Evolutionary conservation across 768 basidiomycete species (phyloP), one percentile per base, ranked within the genome.

Genomic region (Serendipita vermifera): DNA sequence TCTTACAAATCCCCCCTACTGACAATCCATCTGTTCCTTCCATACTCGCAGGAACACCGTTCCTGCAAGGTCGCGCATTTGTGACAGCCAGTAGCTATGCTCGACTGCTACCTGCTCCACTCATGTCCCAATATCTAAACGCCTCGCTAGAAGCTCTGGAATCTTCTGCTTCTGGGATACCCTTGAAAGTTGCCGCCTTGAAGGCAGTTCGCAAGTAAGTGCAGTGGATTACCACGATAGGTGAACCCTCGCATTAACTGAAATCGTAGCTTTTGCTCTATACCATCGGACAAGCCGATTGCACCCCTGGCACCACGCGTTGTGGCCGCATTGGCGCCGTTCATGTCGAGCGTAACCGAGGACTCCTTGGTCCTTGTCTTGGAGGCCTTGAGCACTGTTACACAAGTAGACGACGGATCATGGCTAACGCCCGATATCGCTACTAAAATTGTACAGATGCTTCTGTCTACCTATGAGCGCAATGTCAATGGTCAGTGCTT

Each of bases 31-130:
- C n/a, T n/a, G n/a, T n/a, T n/a, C n/a, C n/a, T n/a, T n/a, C n/a
- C n/a, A n/a, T n/a, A n/a, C 55, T 3, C 15, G 3, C 62, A 94
- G 93, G 89, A 22, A 77, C 75, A 56, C 91, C 91, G 0, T 99
- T 97, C 78, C 69, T 99, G 27, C 94, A 97, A 69, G 96, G 94
- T 9, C 78, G 96, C 59, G 87, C 82, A 0, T 96, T 97, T 59
- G 88, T 98, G 40, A 93, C 97, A 62, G 90, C 92, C 2, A 91
- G 89, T 64, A 85, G 91, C 64, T 97, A 81, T 64, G 77, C 87
- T 1, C 79, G 80, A 61, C 69, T 85, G 7, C 73, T 97, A 3
- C 85, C 90, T 0, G 62, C 76, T 11, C 74, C 80, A 56, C 74
- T 92, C 46, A 82, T 87, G 1, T 79, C 79, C 0, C 88, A 92